Evolutionary conservation across 768 basidiomycete genomes (phyloP).

Genomic region (Coprinellus aureogranulatus): DNA sequence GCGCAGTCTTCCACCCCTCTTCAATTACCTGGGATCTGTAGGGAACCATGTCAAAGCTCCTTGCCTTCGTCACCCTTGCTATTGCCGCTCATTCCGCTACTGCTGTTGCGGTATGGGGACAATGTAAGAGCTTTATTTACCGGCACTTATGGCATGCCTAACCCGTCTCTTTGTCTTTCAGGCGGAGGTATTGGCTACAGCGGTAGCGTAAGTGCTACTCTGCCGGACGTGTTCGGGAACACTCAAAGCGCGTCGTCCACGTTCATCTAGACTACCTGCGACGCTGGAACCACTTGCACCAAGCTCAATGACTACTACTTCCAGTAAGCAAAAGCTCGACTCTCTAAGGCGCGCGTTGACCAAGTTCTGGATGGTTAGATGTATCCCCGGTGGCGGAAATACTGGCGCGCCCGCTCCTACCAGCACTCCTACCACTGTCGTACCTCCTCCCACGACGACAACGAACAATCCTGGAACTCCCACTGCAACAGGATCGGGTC

Average conservation of each 20-base stretch:
- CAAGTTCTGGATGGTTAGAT: neutral
- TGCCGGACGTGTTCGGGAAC: conserved; percentile 14
- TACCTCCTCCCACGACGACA: conserved; percentile 6
- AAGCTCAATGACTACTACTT: conserved; percentile 30
- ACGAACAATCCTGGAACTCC: conserved; percentile 8
- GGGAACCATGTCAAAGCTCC: neutral
- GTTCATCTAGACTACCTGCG: conserved; percentile 16
- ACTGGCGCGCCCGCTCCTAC: conserved; percentile 10
- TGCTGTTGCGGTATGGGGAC: conserved; percentile 26
- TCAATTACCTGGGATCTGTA: neutral
- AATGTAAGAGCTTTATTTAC: conserved; percentile 26
- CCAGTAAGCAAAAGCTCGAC: conserved; percentile 22
- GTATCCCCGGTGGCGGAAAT: conserved; percentile 13
- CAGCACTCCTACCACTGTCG: conserved; percentile 5
- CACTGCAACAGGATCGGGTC: conserved; percentile 1
- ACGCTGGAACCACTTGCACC: conserved; percentile 24
- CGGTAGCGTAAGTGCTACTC: conserved; percentile 21
- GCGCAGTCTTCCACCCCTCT: neutral
- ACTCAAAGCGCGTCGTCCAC: neutral
- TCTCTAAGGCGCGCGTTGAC: no score
- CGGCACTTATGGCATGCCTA: neutral
- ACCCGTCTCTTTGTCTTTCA: conserved; percentile 7
- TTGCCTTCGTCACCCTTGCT: conserved; percentile 3
- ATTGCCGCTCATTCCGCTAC: neutral
- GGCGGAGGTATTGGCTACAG: conserved; percentile 26